Conservation (phyloP, 768 basidiomycete genomes). For the Tricholoma bakamatsutake region DNA sequence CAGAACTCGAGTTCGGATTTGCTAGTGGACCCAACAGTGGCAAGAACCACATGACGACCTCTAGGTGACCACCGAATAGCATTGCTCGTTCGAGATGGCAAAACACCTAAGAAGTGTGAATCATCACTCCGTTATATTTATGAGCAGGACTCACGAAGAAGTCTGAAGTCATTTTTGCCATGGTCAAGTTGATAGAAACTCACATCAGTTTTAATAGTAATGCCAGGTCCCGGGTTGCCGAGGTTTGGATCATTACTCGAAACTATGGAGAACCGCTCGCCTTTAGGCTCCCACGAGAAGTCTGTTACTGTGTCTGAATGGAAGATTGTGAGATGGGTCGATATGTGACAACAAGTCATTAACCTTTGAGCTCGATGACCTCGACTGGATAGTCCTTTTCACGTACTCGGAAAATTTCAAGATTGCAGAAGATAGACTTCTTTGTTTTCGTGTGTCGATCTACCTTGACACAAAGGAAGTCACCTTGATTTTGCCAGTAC, state of each 20-base stretch:
- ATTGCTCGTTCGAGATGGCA: conserved; percentile 83
- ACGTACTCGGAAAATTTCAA: conserved; percentile 95
- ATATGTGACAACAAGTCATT: conserved; percentile 2
- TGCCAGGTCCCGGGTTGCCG: conserved; percentile 82
- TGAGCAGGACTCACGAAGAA: conserved; percentile 56
- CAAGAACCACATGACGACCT: conserved; percentile 92
- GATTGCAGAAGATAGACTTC: conserved; percentile 96
- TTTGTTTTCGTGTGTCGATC: conserved; percentile 98
- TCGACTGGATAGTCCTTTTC: conserved; percentile 98
- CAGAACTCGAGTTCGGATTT: conserved; percentile 99
- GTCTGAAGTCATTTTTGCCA: conserved; percentile 89
- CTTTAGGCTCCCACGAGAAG: conserved; percentile 99
- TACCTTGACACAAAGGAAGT: conserved; percentile 98
- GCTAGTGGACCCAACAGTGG: conserved; percentile 89
- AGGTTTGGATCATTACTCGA: conserved; percentile 92
- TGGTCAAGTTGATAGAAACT: conserved; percentile 94
- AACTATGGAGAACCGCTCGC: conserved; percentile 93
- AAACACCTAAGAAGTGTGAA: conserved; percentile 45
- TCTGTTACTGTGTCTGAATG: conserved; percentile 82
- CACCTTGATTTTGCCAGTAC: conserved; percentile 97
- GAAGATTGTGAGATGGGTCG: conserved; percentile 6
- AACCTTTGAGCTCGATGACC: conserved; percentile 95
- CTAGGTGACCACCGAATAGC: conserved; percentile 95
- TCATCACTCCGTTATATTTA: conserved; percentile 6
- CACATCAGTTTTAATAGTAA: conserved; percentile 94